Evolutionary conservation across 192 early-diverging fungal genomes (phyloP).

Genomic region (Coemansia sp.): DNA sequence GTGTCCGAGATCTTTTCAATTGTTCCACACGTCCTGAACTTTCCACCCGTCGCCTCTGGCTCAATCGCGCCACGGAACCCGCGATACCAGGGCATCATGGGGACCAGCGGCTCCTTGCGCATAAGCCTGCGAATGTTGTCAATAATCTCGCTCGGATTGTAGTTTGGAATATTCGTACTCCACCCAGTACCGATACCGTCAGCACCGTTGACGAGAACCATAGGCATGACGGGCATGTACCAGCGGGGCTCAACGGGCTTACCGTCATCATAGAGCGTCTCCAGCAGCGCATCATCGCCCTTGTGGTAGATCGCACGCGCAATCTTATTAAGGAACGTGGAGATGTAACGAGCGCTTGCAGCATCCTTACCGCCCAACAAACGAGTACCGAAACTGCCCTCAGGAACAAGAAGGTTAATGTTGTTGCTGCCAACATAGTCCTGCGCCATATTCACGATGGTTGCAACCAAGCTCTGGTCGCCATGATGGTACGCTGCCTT

Average conservation of each 20-base stretch:
- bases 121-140: conserved; percentile 81
- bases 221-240: conserved; percentile 91
- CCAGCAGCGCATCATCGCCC: conserved; percentile 81
- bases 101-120: conserved; percentile 64
- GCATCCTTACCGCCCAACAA: conserved; percentile 90
- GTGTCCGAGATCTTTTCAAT: conserved; percentile 72
- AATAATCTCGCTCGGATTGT: conserved; percentile 87
- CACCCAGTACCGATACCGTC: conserved; percentile 97
- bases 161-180: conserved; percentile 81
- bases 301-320: conserved; percentile 77
- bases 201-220: conserved; percentile 91
- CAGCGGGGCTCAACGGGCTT: conserved; percentile 92
- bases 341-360: conserved; percentile 97
- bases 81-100: conserved; percentile 93
- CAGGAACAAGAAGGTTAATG: conserved; percentile 77
- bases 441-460: conserved; percentile 93
- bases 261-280: conserved; percentile 86
- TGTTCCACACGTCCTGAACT: conserved; percentile 69
- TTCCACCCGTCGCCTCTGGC: conserved; percentile 45
- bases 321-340: conserved; percentile 72
- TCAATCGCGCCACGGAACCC: conserved; percentile 86
- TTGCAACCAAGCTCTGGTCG: conserved; percentile 76
- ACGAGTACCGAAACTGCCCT: conserved; percentile 92
- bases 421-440: conserved; percentile 97
- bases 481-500: conserved; percentile 95